phyloP scores from a whole-genome alignment of 2,329 filamentous ascomycete genomes.

The Cercospora sp. region DNA sequence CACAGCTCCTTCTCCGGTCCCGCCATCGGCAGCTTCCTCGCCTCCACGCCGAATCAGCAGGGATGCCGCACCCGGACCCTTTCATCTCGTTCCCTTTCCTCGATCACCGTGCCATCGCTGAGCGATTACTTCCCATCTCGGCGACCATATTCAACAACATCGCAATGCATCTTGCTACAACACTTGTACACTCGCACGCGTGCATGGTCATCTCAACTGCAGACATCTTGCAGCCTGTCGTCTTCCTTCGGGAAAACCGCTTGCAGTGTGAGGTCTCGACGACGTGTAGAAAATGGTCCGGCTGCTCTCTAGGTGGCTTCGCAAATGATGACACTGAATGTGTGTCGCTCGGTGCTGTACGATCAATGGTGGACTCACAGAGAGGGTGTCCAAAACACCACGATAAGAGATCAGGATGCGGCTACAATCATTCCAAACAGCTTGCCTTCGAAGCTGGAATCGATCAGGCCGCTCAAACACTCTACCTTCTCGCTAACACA shows the following conservation, averaged over 20 bases:
- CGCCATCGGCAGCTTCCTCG: not conserved
- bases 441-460: not conserved
- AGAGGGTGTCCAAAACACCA: not conserved
- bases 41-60: not conserved
- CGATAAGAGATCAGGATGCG: not conserved
- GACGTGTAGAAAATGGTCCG: not conserved
- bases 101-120: conserved; percentile 1
- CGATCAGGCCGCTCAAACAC: not conserved
- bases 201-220: not conserved
- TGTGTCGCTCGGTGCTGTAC: not conserved
- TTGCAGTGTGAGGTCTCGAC: not conserved
- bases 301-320: not conserved
- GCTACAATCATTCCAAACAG: not conserved
- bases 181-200: not conserved
- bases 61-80: not conserved
- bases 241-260: not conserved
- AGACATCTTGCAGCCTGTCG: not conserved
- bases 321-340: not conserved
- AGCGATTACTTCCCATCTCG: not conserved
- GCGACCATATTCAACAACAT: not conserved
- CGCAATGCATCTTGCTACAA: not conserved
- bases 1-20: not conserved
- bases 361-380: not conserved
- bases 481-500: not conserved
- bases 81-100: not conserved